phyloP scores from a whole-genome alignment of 768 basidiomycete species.

The Pholiota microspora region DNA sequence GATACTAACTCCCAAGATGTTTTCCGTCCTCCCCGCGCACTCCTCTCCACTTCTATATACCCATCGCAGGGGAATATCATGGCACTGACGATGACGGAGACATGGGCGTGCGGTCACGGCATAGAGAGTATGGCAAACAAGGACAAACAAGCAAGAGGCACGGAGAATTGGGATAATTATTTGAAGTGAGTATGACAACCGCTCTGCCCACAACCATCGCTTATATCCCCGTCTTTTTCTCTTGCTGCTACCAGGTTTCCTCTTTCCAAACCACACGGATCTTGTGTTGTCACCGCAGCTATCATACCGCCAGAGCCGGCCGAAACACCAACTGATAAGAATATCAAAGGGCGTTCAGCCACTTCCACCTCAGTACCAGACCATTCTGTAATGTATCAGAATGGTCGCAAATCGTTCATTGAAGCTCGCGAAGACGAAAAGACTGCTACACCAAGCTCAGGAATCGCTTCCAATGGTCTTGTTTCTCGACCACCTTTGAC shows the following conservation, averaged over 20 bases:
- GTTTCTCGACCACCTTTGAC: conserved; percentile 30
- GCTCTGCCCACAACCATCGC: conserved; percentile 10
- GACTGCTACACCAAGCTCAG: conserved; percentile 5
- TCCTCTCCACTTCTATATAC: neutral
- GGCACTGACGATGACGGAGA: conserved; percentile 10
- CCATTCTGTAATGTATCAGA: conserved; percentile 32
- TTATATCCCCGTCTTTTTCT: neutral
- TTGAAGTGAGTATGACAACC: conserved; percentile 15
- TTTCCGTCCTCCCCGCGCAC: too few relatives aligned
- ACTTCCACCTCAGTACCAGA: conserved; percentile 13
- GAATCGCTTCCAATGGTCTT: neutral
- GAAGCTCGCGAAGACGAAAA: conserved; percentile 14
- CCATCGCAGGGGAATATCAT: neutral
- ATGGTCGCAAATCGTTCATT: conserved; percentile 23
- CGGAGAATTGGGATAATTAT: conserved; percentile 10
- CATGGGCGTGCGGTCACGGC: conserved; percentile 16
- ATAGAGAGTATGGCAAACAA: conserved; percentile 17
- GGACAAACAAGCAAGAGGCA: conserved; percentile 18
- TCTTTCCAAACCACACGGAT: conserved; percentile 3
- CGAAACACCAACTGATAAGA: conserved; percentile 22
- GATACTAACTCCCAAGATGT: neutral
- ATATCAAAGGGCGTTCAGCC: conserved; percentile 1
- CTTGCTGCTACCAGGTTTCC: conserved; percentile 1
- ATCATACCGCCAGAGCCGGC: conserved; percentile 17
- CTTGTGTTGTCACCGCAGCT: conserved; percentile 3